Percentiles rank a stretch among this genome's conserved stretches.
Evolutionary conservation across 163 green algal species (phyloP).

Genomic region (Trebouxiophyceae sp.): DNA sequence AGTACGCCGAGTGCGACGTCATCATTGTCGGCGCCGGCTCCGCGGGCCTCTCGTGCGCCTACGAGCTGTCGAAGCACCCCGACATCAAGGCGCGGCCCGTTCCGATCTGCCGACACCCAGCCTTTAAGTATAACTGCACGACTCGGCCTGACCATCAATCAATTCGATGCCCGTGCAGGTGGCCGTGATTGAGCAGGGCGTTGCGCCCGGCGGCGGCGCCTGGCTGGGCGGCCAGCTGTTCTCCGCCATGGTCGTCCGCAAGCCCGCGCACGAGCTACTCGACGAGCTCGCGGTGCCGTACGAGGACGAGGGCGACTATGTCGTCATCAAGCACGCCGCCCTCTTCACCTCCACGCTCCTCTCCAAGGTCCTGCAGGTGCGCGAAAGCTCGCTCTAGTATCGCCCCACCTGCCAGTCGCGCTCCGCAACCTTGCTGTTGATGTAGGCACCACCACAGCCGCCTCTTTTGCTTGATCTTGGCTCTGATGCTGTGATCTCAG

Average conservation of each 20-base stretch:
- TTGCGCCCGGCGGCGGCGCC: conserved; percentile 64
- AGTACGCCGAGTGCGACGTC: conserved; percentile 77
- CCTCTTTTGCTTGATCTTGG: no score
- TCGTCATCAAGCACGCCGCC: conserved; percentile 90
- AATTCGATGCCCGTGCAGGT: conserved; percentile 21
- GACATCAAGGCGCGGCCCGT: conserved; percentile 66
- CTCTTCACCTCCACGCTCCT: conserved; percentile 92
- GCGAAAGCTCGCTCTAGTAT: no score
- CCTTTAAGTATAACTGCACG: no score
- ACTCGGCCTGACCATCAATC: not conserved
- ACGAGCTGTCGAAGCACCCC: conserved; percentile 90
- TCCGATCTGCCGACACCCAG: no score
- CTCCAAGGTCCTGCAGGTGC: conserved; percentile 71
- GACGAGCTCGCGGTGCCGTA: conserved; percentile 69
- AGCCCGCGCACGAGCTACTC: conserved; percentile 77
- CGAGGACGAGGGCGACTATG: conserved; percentile 83
- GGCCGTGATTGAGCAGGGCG: conserved; percentile 83
- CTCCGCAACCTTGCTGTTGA: not conserved
- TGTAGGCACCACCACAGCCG: no score
- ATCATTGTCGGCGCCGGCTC: conserved; percentile 79
- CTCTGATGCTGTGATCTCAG: no score
- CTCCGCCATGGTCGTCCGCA: conserved; percentile 78
- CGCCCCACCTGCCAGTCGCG: not conserved
- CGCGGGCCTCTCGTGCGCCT: conserved; percentile 84
- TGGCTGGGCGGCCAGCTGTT: conserved; percentile 98